Evolutionary conservation across 306 rosid species (phyloP).

Genomic region (Pueraria montana): DNA sequence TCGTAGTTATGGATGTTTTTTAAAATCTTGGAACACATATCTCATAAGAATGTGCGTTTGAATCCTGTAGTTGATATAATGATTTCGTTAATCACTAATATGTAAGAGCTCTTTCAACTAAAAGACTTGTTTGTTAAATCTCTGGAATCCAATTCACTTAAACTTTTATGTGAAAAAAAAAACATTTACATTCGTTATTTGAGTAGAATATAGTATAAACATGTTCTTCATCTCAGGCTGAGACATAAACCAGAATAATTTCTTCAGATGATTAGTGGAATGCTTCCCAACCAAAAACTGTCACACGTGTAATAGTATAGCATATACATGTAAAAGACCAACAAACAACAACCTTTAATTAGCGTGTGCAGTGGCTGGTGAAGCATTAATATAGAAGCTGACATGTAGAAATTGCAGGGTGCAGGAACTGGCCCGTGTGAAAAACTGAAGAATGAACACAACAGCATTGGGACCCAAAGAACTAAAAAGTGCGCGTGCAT

Average conservation of each 20-base stretch:
- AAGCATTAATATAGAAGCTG: constrained; percentile 4
- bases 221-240: background rate
- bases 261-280: background rate
- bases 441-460: constrained; percentile 14
- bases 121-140: no score
- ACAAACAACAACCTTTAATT: background rate
- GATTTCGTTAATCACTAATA: no score
- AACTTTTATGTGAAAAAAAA: no score
- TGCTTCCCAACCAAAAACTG: background rate
- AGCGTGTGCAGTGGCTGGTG: background rate
- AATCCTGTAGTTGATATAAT: no score
- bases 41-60: no score
- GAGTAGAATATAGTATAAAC: background rate
- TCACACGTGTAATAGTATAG: background rate
- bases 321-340: background rate
- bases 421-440: background rate
- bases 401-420: constrained; percentile 17
- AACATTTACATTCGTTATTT: no score
- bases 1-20: no score
- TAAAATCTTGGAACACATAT: no score
- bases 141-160: background rate
- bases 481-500: constrained; percentile 41
- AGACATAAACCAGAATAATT: background rate
- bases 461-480: constrained; percentile 47
- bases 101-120: no score